Base-by-base conservation (phyloP, 768 basidiomycete genomes). In the Serendipita indica region DNA sequence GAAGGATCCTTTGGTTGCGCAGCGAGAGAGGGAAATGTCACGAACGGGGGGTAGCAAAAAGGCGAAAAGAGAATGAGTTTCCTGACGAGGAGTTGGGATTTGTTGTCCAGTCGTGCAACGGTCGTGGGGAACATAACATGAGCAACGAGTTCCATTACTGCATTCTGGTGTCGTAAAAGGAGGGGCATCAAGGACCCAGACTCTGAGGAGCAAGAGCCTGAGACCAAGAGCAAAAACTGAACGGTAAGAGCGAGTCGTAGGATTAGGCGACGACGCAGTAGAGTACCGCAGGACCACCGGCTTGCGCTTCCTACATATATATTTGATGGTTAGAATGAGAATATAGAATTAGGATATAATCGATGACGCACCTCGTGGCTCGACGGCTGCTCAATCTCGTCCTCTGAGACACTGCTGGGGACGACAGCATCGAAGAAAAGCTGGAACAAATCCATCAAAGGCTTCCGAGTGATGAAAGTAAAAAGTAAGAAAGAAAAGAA, bases 361-460 rank as follows among this genome's bases (percentile, higher is more conserved):
- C n/a, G n/a, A 54, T 33, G 22, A 27, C 49, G 22, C 30, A 28
- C 32, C 49, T 54, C 16, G 30, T 28, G 49, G 32, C 32, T 54
- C 10, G 30, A 5, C 30, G 49, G 49, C 32, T 54, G 49, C 49
- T 54, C 49, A 54, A 54, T 30, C 30, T 54, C 49, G 22, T 54
- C 49, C 32, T 54, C 49, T 25, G 49, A 18, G 22, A 54, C 49
- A n/a, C 22, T 54, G 49, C 22, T n/a, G 49, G 49, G 32, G 30
- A 33, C 30, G 16, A 28, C 25, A 27, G 49, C 12, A 33, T 54
- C 30, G 32, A 54, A 54, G 49, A 54, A 16, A 28, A 54, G 32
- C 22, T 54, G 49, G 49, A 54, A 54, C 16, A 54, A 30, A 54
- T 54, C 49, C 49, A 54, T 54, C 25, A 25, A n/a, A n/a, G 30